phyloP scores from a whole-genome alignment of 441 rosid genomes.

The Erodium texanum region DNA sequence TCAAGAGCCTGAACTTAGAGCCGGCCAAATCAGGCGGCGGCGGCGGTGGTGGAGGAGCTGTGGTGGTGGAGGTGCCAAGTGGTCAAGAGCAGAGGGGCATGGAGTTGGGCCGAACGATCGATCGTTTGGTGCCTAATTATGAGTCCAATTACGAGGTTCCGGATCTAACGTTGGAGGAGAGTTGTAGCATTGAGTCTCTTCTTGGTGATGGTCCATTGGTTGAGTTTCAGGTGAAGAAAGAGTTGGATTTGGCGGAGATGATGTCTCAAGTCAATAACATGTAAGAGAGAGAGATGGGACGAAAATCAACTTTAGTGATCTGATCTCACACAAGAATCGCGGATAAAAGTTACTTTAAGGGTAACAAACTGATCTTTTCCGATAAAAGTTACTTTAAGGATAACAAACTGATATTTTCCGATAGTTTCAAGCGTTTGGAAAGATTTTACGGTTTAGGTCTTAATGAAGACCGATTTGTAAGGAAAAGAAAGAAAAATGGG shows the following conservation, averaged over 20 bases:
- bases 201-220: constrained; percentile 26
- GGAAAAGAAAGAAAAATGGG: no score
- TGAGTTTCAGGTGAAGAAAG: constrained; percentile 34
- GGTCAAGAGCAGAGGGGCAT: constrained; percentile 7
- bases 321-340: no score
- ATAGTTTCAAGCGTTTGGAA: no score
- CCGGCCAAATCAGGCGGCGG: not conserved
- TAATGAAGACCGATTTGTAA: no score
- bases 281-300: not conserved
- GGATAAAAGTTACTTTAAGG: no score
- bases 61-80: constrained; percentile 9
- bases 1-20: constrained; percentile 64
- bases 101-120: constrained; percentile 11
- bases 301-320: no score
- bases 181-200: constrained; percentile 57
- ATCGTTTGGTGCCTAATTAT: constrained; percentile 30
- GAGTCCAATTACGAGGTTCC: constrained; percentile 33
- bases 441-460: no score
- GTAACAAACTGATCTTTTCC: no score
- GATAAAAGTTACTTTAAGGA: no score
- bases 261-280: constrained; percentile 30
- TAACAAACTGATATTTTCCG: no score
- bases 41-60: not conserved
- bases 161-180: constrained; percentile 44
- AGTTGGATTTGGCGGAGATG: constrained; percentile 61